These are phyloP conservation scores for Talaromyces thailandensis DNA, from an alignment of 495 filamentous ascomycete genomes.

Conservation along the genomic window DNA sequence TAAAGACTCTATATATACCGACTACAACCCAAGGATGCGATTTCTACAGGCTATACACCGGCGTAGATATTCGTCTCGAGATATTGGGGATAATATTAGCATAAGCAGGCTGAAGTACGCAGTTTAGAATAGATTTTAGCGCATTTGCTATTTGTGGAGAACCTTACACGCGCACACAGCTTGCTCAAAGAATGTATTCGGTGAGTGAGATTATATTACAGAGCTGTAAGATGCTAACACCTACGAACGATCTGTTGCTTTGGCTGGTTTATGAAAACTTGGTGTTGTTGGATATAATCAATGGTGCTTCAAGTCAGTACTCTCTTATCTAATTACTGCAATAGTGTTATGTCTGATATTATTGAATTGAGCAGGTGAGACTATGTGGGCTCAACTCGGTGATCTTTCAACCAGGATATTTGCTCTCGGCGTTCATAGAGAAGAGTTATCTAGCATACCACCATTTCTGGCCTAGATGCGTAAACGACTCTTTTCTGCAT, in stretches of 20 bases:
- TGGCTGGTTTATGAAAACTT: slow-evolving; percentile 25
- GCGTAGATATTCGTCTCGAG: slow-evolving; percentile 17
- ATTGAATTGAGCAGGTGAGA: not conserved
- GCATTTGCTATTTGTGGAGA: slow-evolving; percentile 2
- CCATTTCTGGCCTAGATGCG: slow-evolving; percentile 37
- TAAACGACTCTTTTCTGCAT: slow-evolving; percentile 37
- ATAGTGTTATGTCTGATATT: no score
- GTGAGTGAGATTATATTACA: slow-evolving; percentile 18
- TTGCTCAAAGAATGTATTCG: slow-evolving; percentile 19
- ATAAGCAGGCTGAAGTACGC: slow-evolving; percentile 19
- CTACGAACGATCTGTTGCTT: slow-evolving; percentile 22
- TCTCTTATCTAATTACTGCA: no score
- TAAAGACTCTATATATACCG: not conserved
- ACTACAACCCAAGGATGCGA: not conserved
- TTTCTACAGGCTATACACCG: slow-evolving; percentile 12
- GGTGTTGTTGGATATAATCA: slow-evolving; percentile 13
- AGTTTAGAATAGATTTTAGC: slow-evolving; percentile 15
- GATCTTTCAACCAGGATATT: not conserved
- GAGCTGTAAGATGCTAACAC: slow-evolving; percentile 22
- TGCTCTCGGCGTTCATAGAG: slow-evolving; percentile 43
- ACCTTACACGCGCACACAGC: slow-evolving; percentile 8
- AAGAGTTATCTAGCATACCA: slow-evolving; percentile 20
- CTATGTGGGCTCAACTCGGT: not conserved
- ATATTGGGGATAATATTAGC: slow-evolving; percentile 20
- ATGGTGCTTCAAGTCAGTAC: slow-evolving; percentile 25